Base-by-base conservation (phyloP, 2,329 filamentous ascomycete species). In the Botrytis tulipae region DNA sequence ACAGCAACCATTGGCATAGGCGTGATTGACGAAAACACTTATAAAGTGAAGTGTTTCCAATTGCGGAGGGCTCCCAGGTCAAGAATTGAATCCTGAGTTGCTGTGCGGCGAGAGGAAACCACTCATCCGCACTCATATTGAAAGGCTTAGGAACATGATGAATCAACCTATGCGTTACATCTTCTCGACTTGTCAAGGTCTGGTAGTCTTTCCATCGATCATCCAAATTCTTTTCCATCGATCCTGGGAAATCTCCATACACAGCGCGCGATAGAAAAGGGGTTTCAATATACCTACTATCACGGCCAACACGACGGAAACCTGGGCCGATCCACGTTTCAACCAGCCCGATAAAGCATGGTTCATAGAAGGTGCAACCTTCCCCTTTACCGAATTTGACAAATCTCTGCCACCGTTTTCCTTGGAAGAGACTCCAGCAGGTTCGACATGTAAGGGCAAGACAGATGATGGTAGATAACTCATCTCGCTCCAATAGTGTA, bases 111-210 rank as follows among this genome's bases (percentile, higher is more conserved):
- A 57, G 16, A 10, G 18, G 18, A 57, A 32, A 42, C 66, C 66
- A 68, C 4, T 32, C 3, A 4, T 68, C 37, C 12, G 37, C 66
- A 3, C 25, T 68, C 18, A 42, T 6, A 5, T 48, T 5, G 18
- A 57, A 57, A 42, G n/a, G 25, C 2, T 40, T 40, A 0, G 32
- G 35, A 54, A 54, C 14, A 12, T 22, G 42, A 20, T 14, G 7
- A 18, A 3, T 40, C 9, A 18, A 18, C 6, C 0, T 22, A n/a
- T 29, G 4, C 8, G 37, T 22, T 5, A 3, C 18, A 2, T 54
- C 25, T 14, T 54, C 46, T 8, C 10, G 35, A 25, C 14, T 8
- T 5, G 12, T 6, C 32, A 68, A 54, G 0, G 9, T 12, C 14
- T 22, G 29, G 22, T 40, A 68, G 35, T 68, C 46, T 10, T 40